phyloP scores from a whole-genome alignment of 179 eudicot species.

The Heliamphora pulchella region DNA sequence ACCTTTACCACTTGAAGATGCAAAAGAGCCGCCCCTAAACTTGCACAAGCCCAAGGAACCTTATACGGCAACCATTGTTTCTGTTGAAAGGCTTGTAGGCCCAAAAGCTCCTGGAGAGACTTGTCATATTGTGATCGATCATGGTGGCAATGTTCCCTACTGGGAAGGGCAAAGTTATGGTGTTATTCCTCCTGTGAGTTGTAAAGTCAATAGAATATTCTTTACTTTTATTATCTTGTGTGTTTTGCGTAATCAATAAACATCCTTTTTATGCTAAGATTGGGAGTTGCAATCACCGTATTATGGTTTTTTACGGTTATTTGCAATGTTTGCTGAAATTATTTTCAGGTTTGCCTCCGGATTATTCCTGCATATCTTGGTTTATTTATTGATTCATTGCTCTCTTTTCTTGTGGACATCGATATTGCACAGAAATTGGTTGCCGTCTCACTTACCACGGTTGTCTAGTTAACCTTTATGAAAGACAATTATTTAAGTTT shows the following conservation, averaged over 20 bases:
- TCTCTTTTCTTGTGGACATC: neutral
- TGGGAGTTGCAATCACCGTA: neutral
- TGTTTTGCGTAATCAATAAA: neutral
- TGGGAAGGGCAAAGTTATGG: constrained; percentile 99
- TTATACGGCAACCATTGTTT: constrained; percentile 75
- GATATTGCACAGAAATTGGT: neutral
- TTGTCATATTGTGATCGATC: constrained; percentile 89
- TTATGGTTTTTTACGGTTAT: neutral
- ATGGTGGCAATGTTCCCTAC: constrained; percentile 84
- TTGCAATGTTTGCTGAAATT: neutral
- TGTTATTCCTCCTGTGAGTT: constrained; percentile 81
- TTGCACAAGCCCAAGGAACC: constrained; percentile 72
- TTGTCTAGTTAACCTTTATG: neutral
- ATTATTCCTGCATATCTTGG: neutral
- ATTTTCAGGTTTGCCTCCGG: neutral
- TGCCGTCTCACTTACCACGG: neutral
- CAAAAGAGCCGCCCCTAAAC: constrained; percentile 74
- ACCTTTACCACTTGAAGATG: constrained; percentile 63
- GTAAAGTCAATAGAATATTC: neutral
- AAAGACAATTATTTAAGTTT: too few relatives aligned
- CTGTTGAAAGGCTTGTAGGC: constrained; percentile 89
- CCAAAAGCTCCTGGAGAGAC: constrained; percentile 95
- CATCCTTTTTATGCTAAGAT: neutral
- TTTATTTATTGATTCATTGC: neutral
- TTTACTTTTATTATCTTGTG: constrained; percentile 5